Evolutionary conservation across 148 eudicot genomes (phyloP).

Genomic region (Cornus controversa): DNA sequence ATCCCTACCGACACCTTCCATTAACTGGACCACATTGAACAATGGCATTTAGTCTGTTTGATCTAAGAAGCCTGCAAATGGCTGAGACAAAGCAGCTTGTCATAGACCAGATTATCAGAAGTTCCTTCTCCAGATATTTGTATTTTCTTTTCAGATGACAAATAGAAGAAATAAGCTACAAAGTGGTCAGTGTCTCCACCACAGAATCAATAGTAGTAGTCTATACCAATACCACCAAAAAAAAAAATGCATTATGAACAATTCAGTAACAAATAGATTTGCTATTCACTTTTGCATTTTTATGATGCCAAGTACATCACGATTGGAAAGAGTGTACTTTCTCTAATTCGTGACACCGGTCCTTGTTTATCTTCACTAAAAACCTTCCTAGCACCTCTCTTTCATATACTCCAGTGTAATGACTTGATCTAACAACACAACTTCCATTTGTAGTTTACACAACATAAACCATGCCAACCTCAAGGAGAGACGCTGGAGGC

Average conservation of each 20-base stretch:
- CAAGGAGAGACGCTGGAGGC: conserved; percentile 80
- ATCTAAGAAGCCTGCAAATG: no score
- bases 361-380: no score
- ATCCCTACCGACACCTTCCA: no score
- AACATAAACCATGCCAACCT: conserved; percentile 95
- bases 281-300: no score
- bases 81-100: no score
- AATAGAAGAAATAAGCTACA: not conserved
- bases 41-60: no score
- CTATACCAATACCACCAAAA: no score
- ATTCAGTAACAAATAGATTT: not conserved
- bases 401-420: not conserved
- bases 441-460: conserved; percentile 32
- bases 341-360: not conserved
- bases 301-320: not conserved
- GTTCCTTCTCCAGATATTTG: no score
- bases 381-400: not conserved
- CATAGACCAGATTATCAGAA: no score
- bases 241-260: not conserved
- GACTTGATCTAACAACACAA: not conserved
- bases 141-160: no score
- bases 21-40: no score
- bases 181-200: not conserved
- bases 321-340: not conserved
- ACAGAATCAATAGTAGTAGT: not conserved